Evolutionary conservation across 2,329 filamentous ascomycete species (phyloP).

Genomic region (Karstenula rhodostoma): DNA sequence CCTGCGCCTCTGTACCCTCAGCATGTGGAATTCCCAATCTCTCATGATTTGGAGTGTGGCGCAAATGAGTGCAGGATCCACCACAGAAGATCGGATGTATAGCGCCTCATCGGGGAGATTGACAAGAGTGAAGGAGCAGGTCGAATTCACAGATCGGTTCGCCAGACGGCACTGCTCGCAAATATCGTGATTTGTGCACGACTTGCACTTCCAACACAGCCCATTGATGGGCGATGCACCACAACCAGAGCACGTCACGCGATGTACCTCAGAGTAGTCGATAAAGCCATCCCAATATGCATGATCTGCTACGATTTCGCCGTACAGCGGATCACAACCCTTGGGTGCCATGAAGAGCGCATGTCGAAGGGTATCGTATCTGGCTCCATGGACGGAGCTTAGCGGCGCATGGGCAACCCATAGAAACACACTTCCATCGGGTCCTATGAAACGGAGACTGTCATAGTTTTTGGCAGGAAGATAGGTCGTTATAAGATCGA

Average conservation of each 20-base stretch:
- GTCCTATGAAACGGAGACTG: slow-evolving; percentile 39
- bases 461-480: slow-evolving; percentile 44
- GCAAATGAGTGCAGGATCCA: slow-evolving; percentile 39
- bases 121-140: slow-evolving; percentile 32
- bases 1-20: slow-evolving; percentile 32
- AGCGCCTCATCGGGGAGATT: slow-evolving; percentile 41
- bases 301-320: slow-evolving; percentile 47
- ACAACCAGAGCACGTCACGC: slow-evolving; percentile 31
- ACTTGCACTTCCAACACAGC: slow-evolving; percentile 37
- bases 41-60: slow-evolving; percentile 44
- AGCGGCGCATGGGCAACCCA: slow-evolving; percentile 43
- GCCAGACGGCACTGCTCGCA: slow-evolving; percentile 31
- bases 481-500: slow-evolving; percentile 38
- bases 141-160: slow-evolving; percentile 21
- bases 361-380: slow-evolving; percentile 43
- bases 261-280: slow-evolving; percentile 27
- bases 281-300: slow-evolving; percentile 44
- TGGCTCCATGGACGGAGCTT: slow-evolving; percentile 29
- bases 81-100: slow-evolving; percentile 31
- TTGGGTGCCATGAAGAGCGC: slow-evolving; percentile 39
- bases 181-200: slow-evolving; percentile 35
- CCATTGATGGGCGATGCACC: slow-evolving; percentile 31
- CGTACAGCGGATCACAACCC: slow-evolving; percentile 38
- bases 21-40: slow-evolving; percentile 42
- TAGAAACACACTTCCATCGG: slow-evolving; percentile 37